A percentile compares a stretch with the other conserved stretches of the same genome.
Conservation (phyloP, 75 land plant genomes). For the Larix kaempferi region DNA sequence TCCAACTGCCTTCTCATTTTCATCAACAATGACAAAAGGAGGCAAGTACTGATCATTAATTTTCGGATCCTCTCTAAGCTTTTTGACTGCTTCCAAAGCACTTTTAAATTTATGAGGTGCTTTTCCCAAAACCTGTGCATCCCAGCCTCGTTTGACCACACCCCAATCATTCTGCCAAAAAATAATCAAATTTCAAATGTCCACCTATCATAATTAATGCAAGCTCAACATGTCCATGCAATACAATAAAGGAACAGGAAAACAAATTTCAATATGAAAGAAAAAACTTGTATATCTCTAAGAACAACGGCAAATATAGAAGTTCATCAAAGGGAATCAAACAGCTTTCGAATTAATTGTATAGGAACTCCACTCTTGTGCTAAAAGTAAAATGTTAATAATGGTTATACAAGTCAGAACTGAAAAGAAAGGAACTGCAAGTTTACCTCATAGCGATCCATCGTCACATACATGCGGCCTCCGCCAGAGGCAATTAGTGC, state of each 20-base stretch:
- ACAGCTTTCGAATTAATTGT: neutral
- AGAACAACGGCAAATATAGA: neutral
- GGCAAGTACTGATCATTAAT: conserved; percentile 88
- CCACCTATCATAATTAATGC: no score
- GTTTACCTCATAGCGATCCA: conserved; percentile 98
- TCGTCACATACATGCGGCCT: conserved; percentile 97
- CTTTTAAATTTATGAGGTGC: conserved; percentile 86
- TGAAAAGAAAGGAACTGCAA: neutral
- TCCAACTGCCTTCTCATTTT: conserved; percentile 78
- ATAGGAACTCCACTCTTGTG: neutral
- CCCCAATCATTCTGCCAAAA: conserved; percentile 90
- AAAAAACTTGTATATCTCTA: neutral
- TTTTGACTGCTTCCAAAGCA: conserved; percentile 89
- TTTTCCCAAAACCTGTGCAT: conserved; percentile 98
- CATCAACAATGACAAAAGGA: conserved; percentile 97
- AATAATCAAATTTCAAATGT: neutral
- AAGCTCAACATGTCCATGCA: neutral
- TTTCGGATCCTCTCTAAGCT: conserved; percentile 60
- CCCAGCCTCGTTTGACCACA: conserved; percentile 99
- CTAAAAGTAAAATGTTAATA: neutral
- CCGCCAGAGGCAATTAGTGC: conserved; percentile 97
- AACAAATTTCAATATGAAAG: neutral
- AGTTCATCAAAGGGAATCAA: neutral
- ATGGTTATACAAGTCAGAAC: neutral
- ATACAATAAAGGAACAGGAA: neutral